Conservation (phyloP, 306 rosid species). For the Benincasa hispida region DNA sequence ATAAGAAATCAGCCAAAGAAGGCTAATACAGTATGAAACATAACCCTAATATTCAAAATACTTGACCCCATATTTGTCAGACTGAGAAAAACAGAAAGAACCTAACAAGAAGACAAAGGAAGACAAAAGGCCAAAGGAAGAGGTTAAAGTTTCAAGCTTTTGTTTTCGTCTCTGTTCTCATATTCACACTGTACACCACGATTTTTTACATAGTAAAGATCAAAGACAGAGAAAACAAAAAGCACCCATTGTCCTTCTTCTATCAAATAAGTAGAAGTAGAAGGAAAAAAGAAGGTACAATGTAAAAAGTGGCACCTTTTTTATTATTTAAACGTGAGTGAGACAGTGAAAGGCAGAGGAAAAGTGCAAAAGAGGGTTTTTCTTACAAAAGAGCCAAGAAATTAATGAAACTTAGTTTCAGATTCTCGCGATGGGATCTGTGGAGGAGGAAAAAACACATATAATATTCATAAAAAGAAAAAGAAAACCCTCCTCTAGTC, state of each 20-base stretch:
- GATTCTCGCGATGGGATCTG: conserved; percentile 46
- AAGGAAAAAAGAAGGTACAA: neutral
- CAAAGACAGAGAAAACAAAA: conserved; percentile 26
- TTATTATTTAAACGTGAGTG: conserved; percentile 2
- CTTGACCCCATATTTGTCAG: conserved; percentile 31
- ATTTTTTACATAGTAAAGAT: conserved; percentile 26
- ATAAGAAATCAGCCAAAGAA: neutral
- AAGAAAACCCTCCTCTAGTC: neutral
- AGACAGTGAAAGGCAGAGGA: conserved; percentile 16
- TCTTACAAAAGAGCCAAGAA: conserved; percentile 3
- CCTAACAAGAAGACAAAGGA: conserved; percentile 7
- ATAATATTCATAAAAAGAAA: neutral
- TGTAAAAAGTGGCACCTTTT: neutral
- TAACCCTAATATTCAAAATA: conserved; percentile 19
- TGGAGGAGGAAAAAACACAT: conserved; percentile 32
- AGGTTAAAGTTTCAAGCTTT: neutral
- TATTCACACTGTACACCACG: conserved; percentile 27
- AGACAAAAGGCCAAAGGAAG: neutral
- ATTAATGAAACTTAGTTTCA: conserved; percentile 11
- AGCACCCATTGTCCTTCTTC: conserved; percentile 25
- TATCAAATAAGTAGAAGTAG: neutral
- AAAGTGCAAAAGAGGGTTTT: neutral
- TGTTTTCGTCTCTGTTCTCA: conserved; percentile 3
- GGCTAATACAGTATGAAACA: neutral
- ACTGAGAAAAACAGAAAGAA: conserved; percentile 14